Evolutionary conservation across 164 flowering plant genomes (phyloP), one percentile per base, ranked within the genome.

Genomic region (Buxus sempervirens): DNA sequence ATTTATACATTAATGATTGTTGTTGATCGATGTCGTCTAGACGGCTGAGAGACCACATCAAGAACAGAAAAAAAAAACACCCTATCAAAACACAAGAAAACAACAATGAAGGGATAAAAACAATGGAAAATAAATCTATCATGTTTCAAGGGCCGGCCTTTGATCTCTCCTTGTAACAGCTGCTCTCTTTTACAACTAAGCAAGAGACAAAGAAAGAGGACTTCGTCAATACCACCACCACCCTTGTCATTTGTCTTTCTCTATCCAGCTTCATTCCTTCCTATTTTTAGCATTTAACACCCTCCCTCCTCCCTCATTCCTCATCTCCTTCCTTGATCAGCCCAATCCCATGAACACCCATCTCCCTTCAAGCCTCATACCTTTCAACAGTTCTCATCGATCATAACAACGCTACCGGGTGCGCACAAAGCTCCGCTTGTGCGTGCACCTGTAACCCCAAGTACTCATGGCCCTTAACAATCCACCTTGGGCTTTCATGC

Each of bases 271-370:
- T n/a, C n/a, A n/a, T n/a, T 48, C 15, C n/a, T 27, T 9, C 14
- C 71, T 67, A 72, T 67, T 57, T 36, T 72, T 72, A 67, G 75
- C 75, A 60, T 26, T 72, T 53, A 36, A 60, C 28, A 65, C 66
- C 75, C 51, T 45, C 56, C n/a, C n/a, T n/a, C n/a, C n/a, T n/a
- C n/a, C n/a, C n/a, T n/a, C n/a, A n/a, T n/a, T n/a, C n/a, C 63
- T 49, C 62, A 13, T 23, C 65, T 54, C 9, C 61, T 5, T 27
- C n/a, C 6, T 38, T 53, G 41, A 58, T 27, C 15, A 36, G 24
- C 22, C 23, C 62, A 54, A 58, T 23, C 15, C 32, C 60, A 58
- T 58, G 5, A 58, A 58, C 25, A 24, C 60, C 60, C 60, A 24
- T 58, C 38, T 32, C 19, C 7, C 15, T 25, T 58, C 60, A 24